Percentiles rank a stretch among this genome's conserved stretches.
Evolutionary conservation across 257 asterid genomes (phyloP).

Genomic region (Nicotiana knightiana): DNA sequence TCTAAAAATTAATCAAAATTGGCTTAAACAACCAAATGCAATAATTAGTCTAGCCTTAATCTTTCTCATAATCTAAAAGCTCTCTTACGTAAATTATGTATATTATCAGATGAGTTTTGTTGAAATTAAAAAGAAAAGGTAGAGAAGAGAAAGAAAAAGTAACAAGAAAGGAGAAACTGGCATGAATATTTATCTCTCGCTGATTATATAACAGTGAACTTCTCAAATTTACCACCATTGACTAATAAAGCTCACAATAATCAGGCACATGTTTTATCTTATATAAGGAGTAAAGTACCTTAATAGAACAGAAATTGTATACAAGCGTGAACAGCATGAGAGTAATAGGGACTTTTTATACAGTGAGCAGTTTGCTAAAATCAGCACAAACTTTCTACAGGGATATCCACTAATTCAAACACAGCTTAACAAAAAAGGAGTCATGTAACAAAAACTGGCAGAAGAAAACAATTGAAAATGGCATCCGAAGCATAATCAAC

Average conservation of each 20-base stretch:
- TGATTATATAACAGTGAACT: background rate
- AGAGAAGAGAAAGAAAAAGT: too few relatives aligned
- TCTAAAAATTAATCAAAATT: background rate
- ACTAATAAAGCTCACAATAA: background rate
- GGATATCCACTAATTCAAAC: slow-evolving; percentile 6
- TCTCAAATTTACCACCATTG: background rate
- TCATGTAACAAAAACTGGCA: background rate
- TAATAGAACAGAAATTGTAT: background rate
- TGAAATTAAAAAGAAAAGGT: too few relatives aligned
- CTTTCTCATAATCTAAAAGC: background rate
- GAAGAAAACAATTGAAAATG: background rate
- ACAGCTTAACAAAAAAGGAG: background rate
- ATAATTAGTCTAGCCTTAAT: background rate
- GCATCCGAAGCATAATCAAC: slow-evolving; percentile 22
- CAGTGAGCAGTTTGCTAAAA: background rate
- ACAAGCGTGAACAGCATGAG: background rate
- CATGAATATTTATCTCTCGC: too few relatives aligned
- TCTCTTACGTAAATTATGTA: too few relatives aligned
- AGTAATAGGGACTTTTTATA: background rate
- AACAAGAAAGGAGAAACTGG: too few relatives aligned
- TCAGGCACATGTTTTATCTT: background rate
- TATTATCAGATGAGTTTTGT: too few relatives aligned
- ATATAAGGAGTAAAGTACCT: background rate
- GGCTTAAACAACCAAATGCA: background rate
- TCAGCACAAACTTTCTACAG: slow-evolving; percentile 10